Evolutionary conservation across 2,329 filamentous ascomycete genomes (phyloP), one percentile per base, ranked within the genome.

Genomic region (Erysiphe neolycopersici): DNA sequence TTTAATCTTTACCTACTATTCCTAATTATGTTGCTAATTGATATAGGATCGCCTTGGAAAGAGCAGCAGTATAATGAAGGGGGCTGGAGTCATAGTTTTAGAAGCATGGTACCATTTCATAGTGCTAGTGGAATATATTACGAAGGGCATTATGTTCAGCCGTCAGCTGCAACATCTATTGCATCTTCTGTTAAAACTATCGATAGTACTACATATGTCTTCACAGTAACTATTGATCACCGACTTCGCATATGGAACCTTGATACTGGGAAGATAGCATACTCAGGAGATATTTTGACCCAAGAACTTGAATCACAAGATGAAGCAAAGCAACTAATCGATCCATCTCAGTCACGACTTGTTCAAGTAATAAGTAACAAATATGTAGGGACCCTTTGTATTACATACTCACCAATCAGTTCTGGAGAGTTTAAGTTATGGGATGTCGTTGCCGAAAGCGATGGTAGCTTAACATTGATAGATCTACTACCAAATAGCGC

Each of bases 371-470:
- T 85, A 43, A 71, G 75, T 13, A 64, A 61, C 36, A 62, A 57
- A 37, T 61, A 64, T 22, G 69, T 70, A 14, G 64, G 64, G 44
- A 62, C 67, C 35, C 57, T 72, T 13, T 70, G 87, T 43, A 73
- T 82, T 33, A 87, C 83, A 9, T 93, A 84, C 59, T 94, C 85
- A 11, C 87, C 89, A 0, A 73, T 89, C 49, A 79, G 84, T 29
- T 71, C 76, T 36, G 80, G 89, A 32, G 78, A 87, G 56, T 95
- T 98, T 67, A 95, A 93, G 58, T 85, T 98, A 56, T 98, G 85
- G 82, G 67, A 63, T 49, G 60, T 73, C n/a, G 71, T 71, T 43
- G 70, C 79, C 16, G 71, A 75, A 50, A 71, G 76, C 43, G 69
- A 69, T 51, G 50, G 61, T 49, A 65, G 62, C 2, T 58, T 83